Conservation (phyloP, 2,329 filamentous ascomycete species). For the Exophiala viscosa region DNA sequence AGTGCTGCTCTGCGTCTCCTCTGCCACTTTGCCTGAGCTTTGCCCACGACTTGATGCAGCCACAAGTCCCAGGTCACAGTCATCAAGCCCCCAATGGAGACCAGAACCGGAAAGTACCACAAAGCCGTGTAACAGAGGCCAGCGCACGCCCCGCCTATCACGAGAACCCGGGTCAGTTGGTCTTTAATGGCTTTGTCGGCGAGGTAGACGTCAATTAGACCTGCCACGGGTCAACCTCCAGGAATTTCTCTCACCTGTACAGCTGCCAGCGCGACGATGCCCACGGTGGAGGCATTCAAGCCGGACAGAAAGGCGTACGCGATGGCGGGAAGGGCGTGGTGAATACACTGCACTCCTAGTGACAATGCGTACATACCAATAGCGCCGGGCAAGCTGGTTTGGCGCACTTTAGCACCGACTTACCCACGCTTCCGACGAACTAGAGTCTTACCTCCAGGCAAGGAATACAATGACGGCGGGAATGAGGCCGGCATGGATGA, state of each 20-base stretch:
- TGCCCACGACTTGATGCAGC: constrained; percentile 49
- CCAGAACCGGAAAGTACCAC: constrained; percentile 70
- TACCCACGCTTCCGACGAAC: not conserved
- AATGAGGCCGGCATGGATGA: constrained; percentile 59
- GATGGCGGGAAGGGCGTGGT: constrained; percentile 54
- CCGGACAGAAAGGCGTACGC: constrained; percentile 69
- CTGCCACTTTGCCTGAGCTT: constrained; percentile 28
- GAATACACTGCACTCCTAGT: constrained; percentile 60
- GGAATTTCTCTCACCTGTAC: constrained; percentile 41
- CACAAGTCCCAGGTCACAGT: constrained; percentile 57
- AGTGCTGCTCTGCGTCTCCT: constrained; percentile 5
- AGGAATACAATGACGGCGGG: constrained; percentile 59
- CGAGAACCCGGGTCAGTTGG: constrained; percentile 57
- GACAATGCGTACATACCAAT: constrained; percentile 66
- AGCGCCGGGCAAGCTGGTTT: constrained; percentile 60
- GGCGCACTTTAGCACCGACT: not conserved
- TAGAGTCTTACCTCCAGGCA: constrained; percentile 55
- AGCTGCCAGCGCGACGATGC: constrained; percentile 67
- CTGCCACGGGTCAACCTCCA: not conserved
- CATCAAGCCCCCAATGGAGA: constrained; percentile 52
- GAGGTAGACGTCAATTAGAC: constrained; percentile 34
- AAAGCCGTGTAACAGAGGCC: constrained; percentile 68
- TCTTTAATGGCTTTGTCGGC: constrained; percentile 66
- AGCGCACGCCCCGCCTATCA: constrained; percentile 61
- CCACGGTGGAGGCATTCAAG: constrained; percentile 68